These are phyloP conservation scores for Cenchrus purpureus DNA, from an alignment of 176 grass and related monocot species.

Conservation along the genomic window DNA sequence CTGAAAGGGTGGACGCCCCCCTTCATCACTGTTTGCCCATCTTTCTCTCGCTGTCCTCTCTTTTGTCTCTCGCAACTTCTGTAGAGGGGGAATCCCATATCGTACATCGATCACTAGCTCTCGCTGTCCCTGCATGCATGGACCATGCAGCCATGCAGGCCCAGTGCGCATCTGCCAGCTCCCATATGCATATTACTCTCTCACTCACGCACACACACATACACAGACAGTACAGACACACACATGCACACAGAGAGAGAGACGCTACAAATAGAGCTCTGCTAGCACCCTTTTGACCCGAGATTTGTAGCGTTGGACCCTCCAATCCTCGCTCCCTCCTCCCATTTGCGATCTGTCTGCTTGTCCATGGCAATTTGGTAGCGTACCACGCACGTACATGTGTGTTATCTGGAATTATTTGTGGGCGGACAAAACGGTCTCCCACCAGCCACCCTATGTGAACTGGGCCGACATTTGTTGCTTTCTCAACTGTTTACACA, in stretches of 20 bases:
- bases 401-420: slow-evolving; percentile 48
- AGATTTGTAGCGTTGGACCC: slow-evolving; percentile 27
- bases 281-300: slow-evolving; percentile 20
- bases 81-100: neutral
- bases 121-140: neutral
- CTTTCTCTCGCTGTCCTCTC: slow-evolving; percentile 27
- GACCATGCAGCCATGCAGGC: neutral
- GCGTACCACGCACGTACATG: neutral
- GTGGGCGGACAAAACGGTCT: slow-evolving; percentile 41
- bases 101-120: neutral
- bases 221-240: neutral
- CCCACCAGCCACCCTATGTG: slow-evolving; percentile 16
- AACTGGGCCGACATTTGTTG: slow-evolving; percentile 8
- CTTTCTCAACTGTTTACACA: neutral
- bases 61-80: slow-evolving; percentile 27
- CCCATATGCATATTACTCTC: neutral
- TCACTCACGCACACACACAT: neutral
- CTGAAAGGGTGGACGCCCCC: neutral
- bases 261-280: neutral
- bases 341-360: slow-evolving; percentile 23
- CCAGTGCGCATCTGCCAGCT: slow-evolving; percentile 6
- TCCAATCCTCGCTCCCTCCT: neutral
- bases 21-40: slow-evolving; percentile 26
- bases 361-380: slow-evolving; percentile 26
- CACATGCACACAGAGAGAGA: too few relatives aligned